Percentiles rank a stretch among this genome's conserved stretches.
These are phyloP conservation scores for Voacanga thouarsii DNA, from an alignment of 257 asterid genomes.

Conservation along the genomic window DNA sequence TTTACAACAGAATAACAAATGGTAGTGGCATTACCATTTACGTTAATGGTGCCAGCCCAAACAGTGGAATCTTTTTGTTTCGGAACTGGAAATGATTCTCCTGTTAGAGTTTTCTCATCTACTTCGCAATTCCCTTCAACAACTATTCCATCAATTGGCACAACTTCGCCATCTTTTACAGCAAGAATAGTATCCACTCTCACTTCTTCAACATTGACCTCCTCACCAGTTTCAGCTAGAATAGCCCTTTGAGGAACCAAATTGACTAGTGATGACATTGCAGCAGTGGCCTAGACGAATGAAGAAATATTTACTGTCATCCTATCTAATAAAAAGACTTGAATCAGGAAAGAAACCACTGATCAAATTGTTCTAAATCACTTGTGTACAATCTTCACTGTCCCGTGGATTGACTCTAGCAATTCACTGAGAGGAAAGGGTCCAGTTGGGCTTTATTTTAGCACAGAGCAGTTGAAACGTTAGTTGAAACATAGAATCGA, in stretches of 20 bases:
- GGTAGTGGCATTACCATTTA: conserved; percentile 50
- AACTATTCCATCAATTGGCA: conserved; percentile 81
- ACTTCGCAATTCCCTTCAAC: conserved; percentile 78
- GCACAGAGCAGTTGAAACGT: not conserved
- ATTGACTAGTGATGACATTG: conserved; percentile 71
- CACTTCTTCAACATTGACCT: conserved; percentile 62
- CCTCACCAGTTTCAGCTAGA: conserved; percentile 75
- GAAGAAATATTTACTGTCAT: not conserved
- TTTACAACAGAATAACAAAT: not conserved
- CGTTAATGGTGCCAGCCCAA: conserved; percentile 85
- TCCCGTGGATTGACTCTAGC: not conserved
- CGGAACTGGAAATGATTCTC: conserved; percentile 83
- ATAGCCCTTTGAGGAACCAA: conserved; percentile 74
- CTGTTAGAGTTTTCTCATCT: conserved; percentile 74
- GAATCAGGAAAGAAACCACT: not conserved
- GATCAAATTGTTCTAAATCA: no score
- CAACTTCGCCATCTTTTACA: conserved; percentile 71
- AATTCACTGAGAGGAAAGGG: not conserved
- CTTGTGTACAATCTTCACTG: not conserved
- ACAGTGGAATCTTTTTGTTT: conserved; percentile 68
- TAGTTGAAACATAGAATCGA: not conserved
- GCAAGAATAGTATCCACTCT: conserved; percentile 59
- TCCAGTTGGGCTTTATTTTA: not conserved
- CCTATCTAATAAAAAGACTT: not conserved
- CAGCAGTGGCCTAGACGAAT: conserved; percentile 43